Percentiles rank a stretch among this genome's conserved stretches.
Evolutionary conservation across 805 yeast species (phyloP).

Genomic region (Allodekkera sacchari): DNA sequence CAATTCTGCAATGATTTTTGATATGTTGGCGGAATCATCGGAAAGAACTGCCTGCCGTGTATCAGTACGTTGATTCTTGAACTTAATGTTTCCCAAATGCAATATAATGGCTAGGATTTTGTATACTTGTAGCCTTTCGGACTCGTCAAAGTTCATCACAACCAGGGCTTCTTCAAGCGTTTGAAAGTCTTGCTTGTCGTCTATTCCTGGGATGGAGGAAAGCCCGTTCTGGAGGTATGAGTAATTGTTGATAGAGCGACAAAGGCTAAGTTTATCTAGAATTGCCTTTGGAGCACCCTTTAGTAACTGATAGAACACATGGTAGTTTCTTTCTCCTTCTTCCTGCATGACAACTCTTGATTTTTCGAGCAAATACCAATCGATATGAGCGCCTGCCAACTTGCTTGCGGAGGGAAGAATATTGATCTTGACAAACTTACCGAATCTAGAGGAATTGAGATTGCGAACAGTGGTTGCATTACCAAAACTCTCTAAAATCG

Average conservation of each 20-base stretch:
- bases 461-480: slow-evolving; percentile 93
- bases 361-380: slow-evolving; percentile 90
- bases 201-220: slow-evolving; percentile 57
- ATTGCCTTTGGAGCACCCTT: slow-evolving; percentile 50
- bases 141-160: slow-evolving; percentile 58
- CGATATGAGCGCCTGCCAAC: slow-evolving; percentile 84
- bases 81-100: slow-evolving; percentile 79
- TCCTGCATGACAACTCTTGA: slow-evolving; percentile 83
- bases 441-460: slow-evolving; percentile 92
- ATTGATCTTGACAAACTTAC: slow-evolving; percentile 87
- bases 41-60: slow-evolving; percentile 71
- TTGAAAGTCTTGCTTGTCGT: slow-evolving; percentile 64
- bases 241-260: slow-evolving; percentile 33
- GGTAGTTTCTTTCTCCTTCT: slow-evolving; percentile 79
- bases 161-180: slow-evolving; percentile 58
- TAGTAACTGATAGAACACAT: slow-evolving; percentile 81
- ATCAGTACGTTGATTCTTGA: slow-evolving; percentile 43
- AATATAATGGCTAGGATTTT: slow-evolving; percentile 65
- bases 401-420: slow-evolving; percentile 44
- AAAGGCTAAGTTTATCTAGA: slow-evolving; percentile 39
- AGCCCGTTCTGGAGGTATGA: slow-evolving; percentile 49
- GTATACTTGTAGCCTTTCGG: slow-evolving; percentile 52
- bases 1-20: slow-evolving; percentile 45
- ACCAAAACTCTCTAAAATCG: slow-evolving; percentile 92
- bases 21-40: slow-evolving; percentile 36